Evolutionary conservation across 2,329 filamentous ascomycete species (phyloP).

Genomic region (Diplodia scrobiculata): DNA sequence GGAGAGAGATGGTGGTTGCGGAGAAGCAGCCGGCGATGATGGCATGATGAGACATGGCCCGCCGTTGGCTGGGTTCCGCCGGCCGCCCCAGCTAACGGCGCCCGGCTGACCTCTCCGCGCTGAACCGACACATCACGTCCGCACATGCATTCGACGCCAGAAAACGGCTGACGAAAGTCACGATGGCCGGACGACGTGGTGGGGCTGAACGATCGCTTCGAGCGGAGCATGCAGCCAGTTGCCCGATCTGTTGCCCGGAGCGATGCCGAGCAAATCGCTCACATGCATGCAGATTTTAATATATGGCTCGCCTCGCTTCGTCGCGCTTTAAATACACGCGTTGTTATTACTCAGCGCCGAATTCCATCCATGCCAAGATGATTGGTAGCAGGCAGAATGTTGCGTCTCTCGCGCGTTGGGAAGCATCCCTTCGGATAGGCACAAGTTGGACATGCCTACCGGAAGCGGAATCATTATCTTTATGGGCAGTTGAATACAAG

Average conservation of each 20-base stretch:
- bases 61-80: neutral
- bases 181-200: neutral
- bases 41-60: slow-evolving; percentile 3
- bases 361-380: neutral
- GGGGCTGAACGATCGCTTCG: neutral
- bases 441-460: neutral
- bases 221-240: slow-evolving; percentile 14
- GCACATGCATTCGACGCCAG: neutral
- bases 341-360: neutral
- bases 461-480: neutral
- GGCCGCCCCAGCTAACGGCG: slow-evolving; percentile 1
- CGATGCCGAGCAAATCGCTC: slow-evolving; percentile 9
- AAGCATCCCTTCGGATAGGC: neutral
- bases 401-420: too few relatives aligned
- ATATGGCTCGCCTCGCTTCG: neutral
- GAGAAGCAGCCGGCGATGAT: slow-evolving; percentile 17
- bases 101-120: neutral
- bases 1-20: slow-evolving; percentile 3
- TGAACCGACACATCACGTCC: neutral
- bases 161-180: neutral
- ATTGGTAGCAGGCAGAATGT: neutral
- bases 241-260: neutral
- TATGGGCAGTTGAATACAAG: too few relatives aligned
- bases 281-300: neutral
- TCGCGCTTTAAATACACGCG: neutral